Conservation (phyloP, 179 eudicot genomes). For the Amaranthus tricolor region DNA sequence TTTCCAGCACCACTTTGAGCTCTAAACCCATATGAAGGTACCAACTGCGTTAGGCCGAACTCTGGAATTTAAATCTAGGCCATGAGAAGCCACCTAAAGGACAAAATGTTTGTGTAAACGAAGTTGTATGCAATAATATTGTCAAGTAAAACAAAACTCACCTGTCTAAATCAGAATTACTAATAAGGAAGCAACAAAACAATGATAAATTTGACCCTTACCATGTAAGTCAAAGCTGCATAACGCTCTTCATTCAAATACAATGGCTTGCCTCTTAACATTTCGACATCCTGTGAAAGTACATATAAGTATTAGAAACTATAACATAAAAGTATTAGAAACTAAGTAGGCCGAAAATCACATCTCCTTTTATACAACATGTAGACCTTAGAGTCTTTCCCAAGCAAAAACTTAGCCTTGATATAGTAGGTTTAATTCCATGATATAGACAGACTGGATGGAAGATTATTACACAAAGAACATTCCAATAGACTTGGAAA, state of each 20-base stretch:
- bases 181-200: not conserved
- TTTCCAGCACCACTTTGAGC: slow-evolving; percentile 16
- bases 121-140: not conserved
- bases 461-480: not conserved
- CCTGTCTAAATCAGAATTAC: not conserved
- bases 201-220: slow-evolving; percentile 25
- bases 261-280: slow-evolving; percentile 87
- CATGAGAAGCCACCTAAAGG: slow-evolving; percentile 91
- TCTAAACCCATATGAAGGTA: slow-evolving; percentile 35
- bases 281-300: slow-evolving; percentile 64
- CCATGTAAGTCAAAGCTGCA: slow-evolving; percentile 88
- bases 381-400: not conserved
- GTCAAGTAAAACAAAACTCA: not conserved
- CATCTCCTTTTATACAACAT: not conserved
- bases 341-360: not conserved
- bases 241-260: slow-evolving; percentile 88
- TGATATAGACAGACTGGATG: too few relatives aligned
- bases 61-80: slow-evolving; percentile 84
- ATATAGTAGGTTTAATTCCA: not conserved
- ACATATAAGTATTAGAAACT: slow-evolving; percentile 5
- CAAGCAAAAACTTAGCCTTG: not conserved
- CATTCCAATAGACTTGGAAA: not conserved
- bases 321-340: slow-evolving; percentile 6
- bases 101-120: not conserved
- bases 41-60: slow-evolving; percentile 81